These are phyloP conservation scores for Nepenthes alata DNA, from an alignment of 179 eudicot genomes.

Conservation along the genomic window DNA sequence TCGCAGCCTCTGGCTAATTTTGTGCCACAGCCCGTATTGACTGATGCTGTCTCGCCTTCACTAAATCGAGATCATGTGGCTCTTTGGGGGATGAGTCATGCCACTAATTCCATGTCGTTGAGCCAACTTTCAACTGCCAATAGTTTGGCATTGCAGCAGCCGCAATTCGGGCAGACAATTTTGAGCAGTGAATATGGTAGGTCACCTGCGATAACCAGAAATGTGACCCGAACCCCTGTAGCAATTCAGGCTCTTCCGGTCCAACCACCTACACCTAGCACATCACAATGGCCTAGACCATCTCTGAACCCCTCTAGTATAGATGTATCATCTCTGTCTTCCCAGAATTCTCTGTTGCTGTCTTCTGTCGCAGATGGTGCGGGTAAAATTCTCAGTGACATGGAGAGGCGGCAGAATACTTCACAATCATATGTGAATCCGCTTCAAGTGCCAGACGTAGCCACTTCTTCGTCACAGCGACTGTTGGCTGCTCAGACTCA, in stretches of 20 bases:
- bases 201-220: constrained; percentile 23
- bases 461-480: constrained; percentile 20
- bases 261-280: constrained; percentile 20
- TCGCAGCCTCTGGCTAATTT: constrained; percentile 10
- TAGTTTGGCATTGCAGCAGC: constrained; percentile 25
- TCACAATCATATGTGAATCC: constrained; percentile 12
- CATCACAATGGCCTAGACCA: constrained; percentile 22
- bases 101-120: constrained; percentile 8
- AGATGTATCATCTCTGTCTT: constrained; percentile 20
- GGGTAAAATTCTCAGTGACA: constrained; percentile 2
- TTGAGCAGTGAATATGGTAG: constrained; percentile 30
- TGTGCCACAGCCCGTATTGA: constrained; percentile 29
- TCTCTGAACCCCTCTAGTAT: constrained; percentile 10
- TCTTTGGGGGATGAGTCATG: constrained; percentile 17
- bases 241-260: constrained; percentile 68
- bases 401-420: constrained; percentile 23
- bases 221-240: constrained; percentile 30
- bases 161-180: constrained; percentile 14
- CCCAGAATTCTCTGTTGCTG: constrained; percentile 16
- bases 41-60: constrained; percentile 40
- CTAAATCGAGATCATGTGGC: constrained; percentile 22
- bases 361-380: constrained; percentile 10
- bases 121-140: constrained; percentile 18
- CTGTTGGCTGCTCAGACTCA: constrained; percentile 18
- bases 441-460: constrained; percentile 15